Base-by-base conservation (phyloP, 2,329 filamentous ascomycete genomes). In the Fusarium piperis region DNA sequence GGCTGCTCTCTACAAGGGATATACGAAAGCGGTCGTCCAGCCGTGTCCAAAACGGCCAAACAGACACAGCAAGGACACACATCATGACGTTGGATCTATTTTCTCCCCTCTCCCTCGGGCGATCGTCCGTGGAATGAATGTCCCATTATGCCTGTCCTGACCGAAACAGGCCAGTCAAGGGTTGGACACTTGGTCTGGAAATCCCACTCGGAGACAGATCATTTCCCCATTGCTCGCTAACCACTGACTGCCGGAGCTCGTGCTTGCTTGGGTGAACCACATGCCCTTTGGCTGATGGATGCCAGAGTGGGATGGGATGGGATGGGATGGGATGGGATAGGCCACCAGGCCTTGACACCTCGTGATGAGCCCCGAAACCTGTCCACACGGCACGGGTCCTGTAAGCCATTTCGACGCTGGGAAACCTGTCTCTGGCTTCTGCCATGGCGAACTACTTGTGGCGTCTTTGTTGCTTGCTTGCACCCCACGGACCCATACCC, bases 221-320 rank as follows among this genome's bases (percentile, higher is more conserved):
- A 71, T 61, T 65, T 64, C 59, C 48, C 33, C 53, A 33, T 39
- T 32, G 44, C 57, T 60, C 64, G 67, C 63, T 59, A 55, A 46
- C 62, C 9, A 59, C 38, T 46, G 71, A 70, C 68, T 69, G 53
- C 69, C 65, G 39, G 35, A 58, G 51, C 67, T 33, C 44, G 39
- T 36, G 57, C 44, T 35, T 46, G 20, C 39, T 35, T 33, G 39
- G 32, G 30, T 33, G 57, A 23, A 26, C 57, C 57, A 59, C 57
- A 59, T 59, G 56, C 15, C 16, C 30, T n/a, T 38, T 39, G 11
- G 26, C 41, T 41, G 38, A 41, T 48, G 15, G 35, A 28, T 55
- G 52, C 18, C 32, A 55, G 32, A 55, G 52, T 28, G 52, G 52
- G 52, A 55, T 55, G 12, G 41, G 41, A 46, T 46, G 39, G 20